Percentiles rank a stretch among this genome's conserved stretches.
These are phyloP conservation scores for Starmera quercuum DNA, from an alignment of 805 yeast species.

Conservation along the genomic window DNA sequence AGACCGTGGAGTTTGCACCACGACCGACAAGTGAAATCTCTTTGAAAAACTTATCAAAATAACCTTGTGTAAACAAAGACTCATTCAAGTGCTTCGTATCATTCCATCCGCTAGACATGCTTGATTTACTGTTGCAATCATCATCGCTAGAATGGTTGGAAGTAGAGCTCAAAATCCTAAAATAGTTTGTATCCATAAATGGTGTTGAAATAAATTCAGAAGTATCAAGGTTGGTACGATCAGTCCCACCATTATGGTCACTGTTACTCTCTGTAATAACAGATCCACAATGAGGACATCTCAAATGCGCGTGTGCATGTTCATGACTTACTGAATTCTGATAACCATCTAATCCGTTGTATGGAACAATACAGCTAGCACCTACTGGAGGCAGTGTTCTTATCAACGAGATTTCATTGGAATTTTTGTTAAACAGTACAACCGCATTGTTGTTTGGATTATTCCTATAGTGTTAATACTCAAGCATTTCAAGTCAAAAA, in stretches of 20 bases:
- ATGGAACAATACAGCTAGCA: neutral
- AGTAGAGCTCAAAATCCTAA: slow-evolving; percentile 7
- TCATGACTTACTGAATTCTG: neutral
- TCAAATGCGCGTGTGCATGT: neutral
- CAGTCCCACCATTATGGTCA: neutral
- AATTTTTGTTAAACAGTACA: neutral
- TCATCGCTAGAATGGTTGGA: too few relatives aligned
- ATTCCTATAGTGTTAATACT: neutral
- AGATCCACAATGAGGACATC: neutral
- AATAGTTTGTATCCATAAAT: slow-evolving; percentile 8
- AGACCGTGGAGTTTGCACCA: slow-evolving; percentile 83
- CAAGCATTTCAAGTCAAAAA: too few relatives aligned
- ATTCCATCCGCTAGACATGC: too few relatives aligned
- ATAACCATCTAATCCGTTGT: too few relatives aligned
- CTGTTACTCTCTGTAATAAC: neutral
- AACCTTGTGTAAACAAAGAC: slow-evolving; percentile 72
- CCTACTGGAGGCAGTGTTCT: neutral
- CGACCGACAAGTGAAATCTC: slow-evolving; percentile 58
- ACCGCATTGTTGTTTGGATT: neutral
- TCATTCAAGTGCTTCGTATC: slow-evolving; percentile 29
- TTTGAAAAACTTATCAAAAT: slow-evolving; percentile 65
- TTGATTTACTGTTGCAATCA: slow-evolving; percentile 6
- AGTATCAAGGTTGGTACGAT: neutral
- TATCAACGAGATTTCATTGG: neutral
- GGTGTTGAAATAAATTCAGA: neutral